Percentiles rank a stretch among this genome's conserved stretches.
phyloP scores from a whole-genome alignment of 2,329 filamentous ascomycete genomes.

The Neonectria ditissima region DNA sequence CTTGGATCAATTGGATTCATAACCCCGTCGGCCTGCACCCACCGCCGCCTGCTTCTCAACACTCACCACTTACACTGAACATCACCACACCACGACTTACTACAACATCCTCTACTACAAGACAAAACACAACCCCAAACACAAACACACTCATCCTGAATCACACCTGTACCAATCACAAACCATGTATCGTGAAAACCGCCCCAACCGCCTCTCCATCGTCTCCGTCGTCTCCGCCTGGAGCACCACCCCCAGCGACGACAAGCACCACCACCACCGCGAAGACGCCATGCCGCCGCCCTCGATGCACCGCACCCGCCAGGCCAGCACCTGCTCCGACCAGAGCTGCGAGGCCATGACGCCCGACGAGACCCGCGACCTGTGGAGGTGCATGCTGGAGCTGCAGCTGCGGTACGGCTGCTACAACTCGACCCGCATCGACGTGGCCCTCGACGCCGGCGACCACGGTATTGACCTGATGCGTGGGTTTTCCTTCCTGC shows the following conservation, averaged over 20 bases:
- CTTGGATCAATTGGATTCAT: slow-evolving; percentile 20
- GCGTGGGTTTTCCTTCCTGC: slow-evolving; percentile 52
- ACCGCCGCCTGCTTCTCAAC: slow-evolving; percentile 1
- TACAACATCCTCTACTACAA: no score
- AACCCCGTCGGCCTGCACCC: slow-evolving; percentile 4
- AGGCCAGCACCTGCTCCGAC: slow-evolving; percentile 46
- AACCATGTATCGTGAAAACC: slow-evolving; percentile 42
- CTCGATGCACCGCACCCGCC: slow-evolving; percentile 33
- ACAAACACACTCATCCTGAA: no score
- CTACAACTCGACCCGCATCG: slow-evolving; percentile 63
- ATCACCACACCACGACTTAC: neutral
- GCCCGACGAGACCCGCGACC: slow-evolving; percentile 53
- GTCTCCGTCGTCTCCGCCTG: slow-evolving; percentile 31
- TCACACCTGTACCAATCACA: neutral
- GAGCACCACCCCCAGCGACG: slow-evolving; percentile 33
- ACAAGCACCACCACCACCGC: slow-evolving; percentile 34
- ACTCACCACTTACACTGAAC: neutral
- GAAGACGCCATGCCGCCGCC: slow-evolving; percentile 10
- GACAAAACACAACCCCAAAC: no score
- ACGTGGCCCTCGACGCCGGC: slow-evolving; percentile 58
- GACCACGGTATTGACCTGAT: slow-evolving; percentile 55
- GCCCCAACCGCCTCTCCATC: slow-evolving; percentile 37
- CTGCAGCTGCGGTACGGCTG: slow-evolving; percentile 61
- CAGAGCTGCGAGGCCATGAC: slow-evolving; percentile 50
- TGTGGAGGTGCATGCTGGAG: slow-evolving; percentile 63